phyloP scores from a whole-genome alignment of 768 basidiomycete species.

The Pleurotus sapidus region DNA sequence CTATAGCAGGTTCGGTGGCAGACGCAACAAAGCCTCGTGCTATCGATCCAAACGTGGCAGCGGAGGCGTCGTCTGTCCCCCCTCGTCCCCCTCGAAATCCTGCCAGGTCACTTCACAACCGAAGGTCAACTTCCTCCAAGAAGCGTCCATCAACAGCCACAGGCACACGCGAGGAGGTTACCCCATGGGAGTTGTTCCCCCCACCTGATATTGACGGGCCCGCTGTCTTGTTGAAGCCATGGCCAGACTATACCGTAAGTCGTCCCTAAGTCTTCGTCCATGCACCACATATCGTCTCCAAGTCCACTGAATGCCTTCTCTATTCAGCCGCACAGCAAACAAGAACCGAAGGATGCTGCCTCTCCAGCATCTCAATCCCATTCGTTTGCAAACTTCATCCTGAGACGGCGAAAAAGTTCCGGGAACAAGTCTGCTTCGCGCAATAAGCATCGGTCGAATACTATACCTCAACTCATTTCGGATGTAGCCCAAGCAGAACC shows the following conservation, averaged over 20 bases:
- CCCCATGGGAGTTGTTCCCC: slow-evolving; percentile 35
- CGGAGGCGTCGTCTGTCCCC: background rate
- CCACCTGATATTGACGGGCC: slow-evolving; percentile 9
- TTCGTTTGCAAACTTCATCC: slow-evolving; percentile 5
- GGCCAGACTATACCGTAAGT: slow-evolving; percentile 6
- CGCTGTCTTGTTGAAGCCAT: background rate
- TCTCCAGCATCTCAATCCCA: background rate
- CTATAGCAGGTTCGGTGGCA: background rate
- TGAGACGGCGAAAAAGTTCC: slow-evolving; percentile 1
- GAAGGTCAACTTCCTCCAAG: background rate
- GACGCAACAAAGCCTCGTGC: background rate
- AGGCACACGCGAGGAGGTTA: slow-evolving; percentile 33
- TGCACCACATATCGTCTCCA: background rate
- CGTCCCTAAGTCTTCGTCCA: background rate
- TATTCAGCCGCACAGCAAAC: background rate
- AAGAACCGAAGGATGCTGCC: background rate
- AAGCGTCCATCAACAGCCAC: slow-evolving; percentile 21
- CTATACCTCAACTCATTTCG: background rate
- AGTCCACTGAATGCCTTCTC: background rate
- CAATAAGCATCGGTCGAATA: background rate
- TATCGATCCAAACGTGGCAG: background rate
- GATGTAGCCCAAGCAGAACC: background rate
- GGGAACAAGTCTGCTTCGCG: background rate
- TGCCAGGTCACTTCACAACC: background rate
- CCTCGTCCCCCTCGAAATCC: background rate